A percentile compares a stretch with the other conserved stretches of the same genome.
Conservation (phyloP, 176 grass and related monocot genomes). For the Pontederia crassipes region DNA sequence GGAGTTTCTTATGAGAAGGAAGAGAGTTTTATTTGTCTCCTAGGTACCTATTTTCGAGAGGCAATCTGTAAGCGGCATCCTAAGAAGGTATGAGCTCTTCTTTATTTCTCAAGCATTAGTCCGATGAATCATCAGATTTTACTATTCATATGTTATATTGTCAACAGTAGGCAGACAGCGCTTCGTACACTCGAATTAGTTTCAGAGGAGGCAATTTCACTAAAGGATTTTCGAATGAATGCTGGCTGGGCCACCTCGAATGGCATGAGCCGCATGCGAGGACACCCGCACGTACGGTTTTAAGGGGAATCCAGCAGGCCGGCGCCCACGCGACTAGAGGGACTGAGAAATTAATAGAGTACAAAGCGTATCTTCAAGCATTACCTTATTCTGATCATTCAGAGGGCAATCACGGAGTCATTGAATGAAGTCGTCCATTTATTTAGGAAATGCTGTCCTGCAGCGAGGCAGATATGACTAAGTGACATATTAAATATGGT, state of each 20-base stretch:
- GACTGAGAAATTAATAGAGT: constrained; percentile 30
- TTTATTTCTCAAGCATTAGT: too few relatives aligned
- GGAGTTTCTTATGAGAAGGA: too few relatives aligned
- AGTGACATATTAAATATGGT: not conserved
- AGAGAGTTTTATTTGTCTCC: too few relatives aligned
- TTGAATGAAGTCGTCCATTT: constrained; percentile 12
- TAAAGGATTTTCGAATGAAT: not conserved
- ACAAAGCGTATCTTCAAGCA: constrained; percentile 22
- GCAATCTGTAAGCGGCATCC: too few relatives aligned
- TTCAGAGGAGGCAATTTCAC: not conserved
- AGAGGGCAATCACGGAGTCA: constrained; percentile 19
- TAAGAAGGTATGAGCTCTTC: too few relatives aligned
- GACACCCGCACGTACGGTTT: constrained; percentile 16
- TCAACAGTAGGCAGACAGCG: not conserved
- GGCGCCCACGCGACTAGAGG: constrained; percentile 18
- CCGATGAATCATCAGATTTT: too few relatives aligned
- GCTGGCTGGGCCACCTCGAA: not conserved
- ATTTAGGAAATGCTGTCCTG: not conserved
- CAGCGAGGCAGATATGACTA: constrained; percentile 7
- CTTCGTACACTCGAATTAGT: constrained; percentile 7
- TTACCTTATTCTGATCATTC: constrained; percentile 20
- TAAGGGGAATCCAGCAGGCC: not conserved
- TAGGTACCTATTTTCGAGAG: too few relatives aligned
- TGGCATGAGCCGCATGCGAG: constrained; percentile 6
- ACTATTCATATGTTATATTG: too few relatives aligned